Evolutionary conservation across 1,139 yeast genomes (phyloP), one percentile per base, ranked within the genome.

Genomic region (Saccharomyces hybrid): DNA sequence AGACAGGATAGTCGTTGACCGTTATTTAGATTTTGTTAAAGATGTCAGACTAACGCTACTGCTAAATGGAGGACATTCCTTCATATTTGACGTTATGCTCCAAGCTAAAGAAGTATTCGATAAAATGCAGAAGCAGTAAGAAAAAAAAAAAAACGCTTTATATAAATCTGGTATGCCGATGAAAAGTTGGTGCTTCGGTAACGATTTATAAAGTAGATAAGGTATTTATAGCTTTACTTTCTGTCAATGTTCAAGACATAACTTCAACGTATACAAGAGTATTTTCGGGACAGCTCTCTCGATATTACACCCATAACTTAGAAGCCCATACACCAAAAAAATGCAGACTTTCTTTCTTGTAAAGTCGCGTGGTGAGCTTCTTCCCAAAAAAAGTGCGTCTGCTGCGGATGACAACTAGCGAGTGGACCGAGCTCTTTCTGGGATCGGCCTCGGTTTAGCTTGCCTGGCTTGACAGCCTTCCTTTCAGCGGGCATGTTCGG

Each of bases 61-160:
- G 46, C 61, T 76, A 42, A 77, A 76, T 55, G 79, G 79, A 14
- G 79, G 79, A 0, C 78, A 77, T 58, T 63, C 75, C 6, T 76
- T 76, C 56, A 70, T 75, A 7, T 69, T 77, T 57, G 81, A 77
- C 58, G 64, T 76, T 2, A 61, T 77, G 51, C 59, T 74, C 27
- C 71, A 72, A 47, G 71, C 73, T 56, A 72, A 72, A 54, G 65
- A 68, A 54, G 68, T 70, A 8, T 74, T 76, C 55, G 78, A 76
- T 54, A 60, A 58, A 46, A 71, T 73, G 54, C 66, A 67, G 55
- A 59, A 58, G 27, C 55, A 55, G 34, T 67, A 63, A 32, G 55
- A 55, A 47, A 51, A 50, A 19, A 50, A 19, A 28, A 48, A 46
- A 9, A 24, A 0, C 12, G 3, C n/a, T 14, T 5, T 14, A 14